Evolutionary conservation across 176 grass and related monocot species (phyloP).

Genomic region (Pontederia crassipes): DNA sequence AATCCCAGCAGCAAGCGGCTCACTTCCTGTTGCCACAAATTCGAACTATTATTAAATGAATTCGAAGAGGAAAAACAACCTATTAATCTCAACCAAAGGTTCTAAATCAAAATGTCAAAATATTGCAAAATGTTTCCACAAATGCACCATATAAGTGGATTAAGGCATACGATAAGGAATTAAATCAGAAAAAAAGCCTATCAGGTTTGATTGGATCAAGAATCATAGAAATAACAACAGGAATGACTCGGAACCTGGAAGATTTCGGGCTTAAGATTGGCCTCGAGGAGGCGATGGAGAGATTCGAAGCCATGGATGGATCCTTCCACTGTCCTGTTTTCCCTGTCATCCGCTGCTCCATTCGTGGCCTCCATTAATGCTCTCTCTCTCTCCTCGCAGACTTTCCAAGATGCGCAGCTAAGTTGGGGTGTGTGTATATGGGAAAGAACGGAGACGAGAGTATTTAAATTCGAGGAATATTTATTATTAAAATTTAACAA

Average conservation of each 20-base stretch:
- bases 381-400: too few relatives aligned
- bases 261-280: constrained; percentile 69
- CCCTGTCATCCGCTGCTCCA: background rate
- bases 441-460: too few relatives aligned
- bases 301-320: constrained; percentile 84
- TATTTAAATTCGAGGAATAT: too few relatives aligned
- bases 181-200: constrained; percentile 15
- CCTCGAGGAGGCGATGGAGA: constrained; percentile 71
- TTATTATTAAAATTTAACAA: too few relatives aligned
- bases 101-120: too few relatives aligned
- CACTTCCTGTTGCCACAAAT: constrained; percentile 42
- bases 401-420: too few relatives aligned
- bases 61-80: background rate
- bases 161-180: background rate
- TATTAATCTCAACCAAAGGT: too few relatives aligned
- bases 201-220: too few relatives aligned
- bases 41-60: background rate
- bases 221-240: background rate
- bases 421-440: too few relatives aligned
- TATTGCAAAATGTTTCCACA: too few relatives aligned
- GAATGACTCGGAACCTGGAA: constrained; percentile 44
- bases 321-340: background rate
- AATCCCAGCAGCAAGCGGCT: constrained; percentile 66
- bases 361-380: background rate
- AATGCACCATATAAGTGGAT: too few relatives aligned